A percentile compares a stretch with the other conserved stretches of the same genome.
Conservation (phyloP, 768 basidiomycete genomes). For the Pulveroboletus sp. region DNA sequence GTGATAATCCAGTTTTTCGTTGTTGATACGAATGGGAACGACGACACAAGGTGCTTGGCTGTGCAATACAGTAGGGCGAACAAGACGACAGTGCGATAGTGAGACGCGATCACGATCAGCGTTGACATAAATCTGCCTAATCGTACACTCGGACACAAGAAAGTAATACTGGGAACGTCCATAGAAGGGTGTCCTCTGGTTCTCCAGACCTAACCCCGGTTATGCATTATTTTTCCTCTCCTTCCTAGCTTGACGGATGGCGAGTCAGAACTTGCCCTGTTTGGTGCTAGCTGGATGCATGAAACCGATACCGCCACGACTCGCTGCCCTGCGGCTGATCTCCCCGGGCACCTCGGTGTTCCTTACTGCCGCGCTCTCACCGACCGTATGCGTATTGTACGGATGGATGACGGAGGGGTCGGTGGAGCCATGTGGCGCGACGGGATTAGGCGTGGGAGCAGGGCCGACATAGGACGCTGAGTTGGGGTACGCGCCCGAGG, state of each 20-base stretch:
- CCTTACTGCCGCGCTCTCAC: slow-evolving; percentile 45
- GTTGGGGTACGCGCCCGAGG: slow-evolving; percentile 61
- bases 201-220: slow-evolving; percentile 1
- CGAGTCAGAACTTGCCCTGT: slow-evolving; percentile 40
- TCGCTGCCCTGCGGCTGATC: slow-evolving; percentile 39
- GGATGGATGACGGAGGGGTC: slow-evolving; percentile 38
- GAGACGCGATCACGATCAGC: background rate
- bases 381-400: slow-evolving; percentile 38
- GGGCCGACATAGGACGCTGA: slow-evolving; percentile 44
- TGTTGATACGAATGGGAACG: background rate
- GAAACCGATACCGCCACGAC: slow-evolving; percentile 36
- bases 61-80: background rate
- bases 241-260: slow-evolving; percentile 35
- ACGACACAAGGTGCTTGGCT: background rate
- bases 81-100: background rate
- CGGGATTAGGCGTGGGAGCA: slow-evolving; percentile 35
- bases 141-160: slow-evolving; percentile 21
- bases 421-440: slow-evolving; percentile 40
- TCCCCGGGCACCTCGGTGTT: slow-evolving; percentile 40
- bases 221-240: slow-evolving; percentile 34
- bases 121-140: slow-evolving; percentile 7
- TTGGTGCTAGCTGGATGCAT: slow-evolving; percentile 39
- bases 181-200: background rate
- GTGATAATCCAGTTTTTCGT: slow-evolving; percentile 25
- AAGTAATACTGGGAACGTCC: background rate